Base-by-base conservation (phyloP, 1,139 yeast species). In the Blastobotrys arbuscula region DNA sequence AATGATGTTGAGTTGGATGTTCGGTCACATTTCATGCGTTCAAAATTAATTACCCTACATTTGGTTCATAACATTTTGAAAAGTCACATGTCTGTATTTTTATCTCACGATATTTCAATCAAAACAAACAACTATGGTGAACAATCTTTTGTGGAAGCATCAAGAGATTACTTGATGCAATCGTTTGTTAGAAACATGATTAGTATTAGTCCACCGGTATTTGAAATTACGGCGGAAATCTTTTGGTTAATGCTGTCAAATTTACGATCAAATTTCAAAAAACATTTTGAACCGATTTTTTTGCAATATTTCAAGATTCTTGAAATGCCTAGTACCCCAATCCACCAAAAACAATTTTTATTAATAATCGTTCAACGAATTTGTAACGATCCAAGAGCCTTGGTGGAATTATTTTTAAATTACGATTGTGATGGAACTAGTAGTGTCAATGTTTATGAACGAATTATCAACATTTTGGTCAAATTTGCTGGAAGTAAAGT, bases 261-360 rank as follows among this genome's bases (percentile, higher is more conserved):
- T 59, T 72, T 94, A 59, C 79, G 98, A 61, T 78, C 85, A 6
- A 94, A 86, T 58, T 89, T 92, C 69, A 90, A 90, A 65, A 77
- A 84, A 57, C 98, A 92, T 64, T 86, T 94, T 44, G 96, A 96
- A 1, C 96, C 94, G 0, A 87, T 94, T 62, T 79, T 92, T 71
- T 86, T 84, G 49, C 97, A 92, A 62, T 94, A 92, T 66, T 85
- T 92, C 68, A 97, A 97, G 3, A 88, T 94, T 41, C 79, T 94
- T 45, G 97, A 92, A 61, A 79, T 92, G 83, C 85, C 82, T 60
- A 81, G 95, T 1, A 86, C 97, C 1, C 88, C 97, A 0, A 72
- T 89, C 9, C 97, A 92, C 63, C 98, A 92, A 67, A 90, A 92
- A 66, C 77, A 95, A 60, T 90, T 88, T 59, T 78, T 92, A 55